Evolutionary conservation across 257 asterid genomes (phyloP).

Genomic region (Gynochthodes officinalis): DNA sequence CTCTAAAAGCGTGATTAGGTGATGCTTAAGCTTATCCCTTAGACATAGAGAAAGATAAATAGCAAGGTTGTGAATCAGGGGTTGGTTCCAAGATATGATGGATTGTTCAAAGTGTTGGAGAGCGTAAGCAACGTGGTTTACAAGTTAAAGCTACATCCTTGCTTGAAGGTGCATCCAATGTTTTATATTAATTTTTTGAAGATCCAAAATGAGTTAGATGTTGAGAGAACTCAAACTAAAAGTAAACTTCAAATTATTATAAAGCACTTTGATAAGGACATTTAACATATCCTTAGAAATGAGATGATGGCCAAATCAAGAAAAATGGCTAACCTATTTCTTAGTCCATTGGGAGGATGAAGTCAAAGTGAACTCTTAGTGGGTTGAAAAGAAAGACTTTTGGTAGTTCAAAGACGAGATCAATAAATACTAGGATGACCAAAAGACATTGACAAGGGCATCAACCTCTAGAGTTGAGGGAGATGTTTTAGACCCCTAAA

Average conservation of each 20-base stretch:
- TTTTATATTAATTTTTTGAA: not conserved
- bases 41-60: no score
- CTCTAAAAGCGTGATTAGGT: not conserved
- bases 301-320: not conserved
- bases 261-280: not conserved
- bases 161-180: not conserved
- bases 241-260: not conserved
- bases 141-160: not conserved
- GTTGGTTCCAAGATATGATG: conserved; percentile 10
- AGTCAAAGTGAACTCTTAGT: no score
- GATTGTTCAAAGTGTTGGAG: not conserved
- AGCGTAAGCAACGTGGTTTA: not conserved
- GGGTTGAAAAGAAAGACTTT: no score
- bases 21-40: not conserved
- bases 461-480: no score
- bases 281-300: no score
- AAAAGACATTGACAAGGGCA: no score
- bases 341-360: no score
- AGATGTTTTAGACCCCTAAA: no score
- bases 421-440: no score
- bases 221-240: not conserved
- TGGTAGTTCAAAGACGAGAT: no score
- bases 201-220: not conserved
- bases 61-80: not conserved
- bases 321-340: not conserved